These are phyloP conservation scores for Arachis stenosperma DNA, from an alignment of 306 rosid genomes.

Conservation along the genomic window DNA sequence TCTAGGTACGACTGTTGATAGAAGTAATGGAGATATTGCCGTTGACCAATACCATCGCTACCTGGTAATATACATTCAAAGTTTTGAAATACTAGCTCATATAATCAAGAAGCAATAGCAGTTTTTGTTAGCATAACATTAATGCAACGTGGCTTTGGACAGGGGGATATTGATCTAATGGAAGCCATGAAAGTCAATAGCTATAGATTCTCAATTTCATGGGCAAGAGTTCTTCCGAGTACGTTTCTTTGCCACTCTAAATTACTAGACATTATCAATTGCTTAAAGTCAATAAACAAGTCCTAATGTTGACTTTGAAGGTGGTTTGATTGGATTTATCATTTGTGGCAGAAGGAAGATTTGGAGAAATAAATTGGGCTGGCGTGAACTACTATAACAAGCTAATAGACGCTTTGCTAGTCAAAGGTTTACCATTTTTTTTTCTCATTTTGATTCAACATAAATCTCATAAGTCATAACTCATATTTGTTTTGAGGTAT, in stretches of 20 bases:
- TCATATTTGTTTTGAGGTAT: too few relatives aligned
- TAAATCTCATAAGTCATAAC: not conserved
- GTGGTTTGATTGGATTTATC: too few relatives aligned
- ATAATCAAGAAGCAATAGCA: too few relatives aligned
- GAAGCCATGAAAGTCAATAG: constrained; percentile 49
- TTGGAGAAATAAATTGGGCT: constrained; percentile 52
- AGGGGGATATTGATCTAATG: constrained; percentile 68
- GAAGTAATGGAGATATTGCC: constrained; percentile 61
- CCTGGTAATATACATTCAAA: constrained; percentile 40
- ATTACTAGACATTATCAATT: not conserved
- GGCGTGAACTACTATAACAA: constrained; percentile 53
- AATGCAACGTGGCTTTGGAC: constrained; percentile 8
- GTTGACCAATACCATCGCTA: constrained; percentile 70
- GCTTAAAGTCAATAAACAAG: not conserved
- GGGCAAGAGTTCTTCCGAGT: constrained; percentile 79
- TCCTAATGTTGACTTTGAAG: not conserved
- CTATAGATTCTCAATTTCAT: constrained; percentile 71
- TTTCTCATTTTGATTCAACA: not conserved
- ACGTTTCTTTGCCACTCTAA: constrained; percentile 19
- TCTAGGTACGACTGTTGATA: constrained; percentile 48
- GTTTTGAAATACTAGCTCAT: not conserved
- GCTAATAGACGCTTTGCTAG: constrained; percentile 55
- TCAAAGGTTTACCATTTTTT: constrained; percentile 44
- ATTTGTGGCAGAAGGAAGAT: constrained; percentile 51
- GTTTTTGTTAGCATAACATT: too few relatives aligned